phyloP scores from a whole-genome alignment of 176 grass and related monocot species.

The Musa acuminata region DNA sequence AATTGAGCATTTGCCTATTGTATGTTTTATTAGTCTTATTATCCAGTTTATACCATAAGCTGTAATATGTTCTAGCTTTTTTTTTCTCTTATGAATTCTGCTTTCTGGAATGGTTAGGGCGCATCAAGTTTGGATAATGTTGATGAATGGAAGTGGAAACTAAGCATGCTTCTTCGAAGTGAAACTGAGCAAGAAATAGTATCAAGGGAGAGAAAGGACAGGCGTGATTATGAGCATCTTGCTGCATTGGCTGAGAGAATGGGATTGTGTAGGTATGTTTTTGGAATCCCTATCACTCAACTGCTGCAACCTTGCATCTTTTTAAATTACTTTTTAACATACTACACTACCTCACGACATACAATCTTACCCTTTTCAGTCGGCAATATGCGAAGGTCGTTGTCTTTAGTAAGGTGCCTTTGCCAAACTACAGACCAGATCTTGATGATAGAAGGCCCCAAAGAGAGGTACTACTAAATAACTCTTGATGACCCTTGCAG shows the following conservation, averaged over 20 bases:
- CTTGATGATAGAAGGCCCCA: constrained; percentile 98
- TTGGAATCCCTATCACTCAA: no score
- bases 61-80: not conserved
- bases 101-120: constrained; percentile 33
- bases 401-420: constrained; percentile 83
- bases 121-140: constrained; percentile 72
- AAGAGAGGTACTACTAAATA: constrained; percentile 56
- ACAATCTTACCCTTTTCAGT: constrained; percentile 27
- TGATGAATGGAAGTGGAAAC: constrained; percentile 96
- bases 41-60: not conserved
- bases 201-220: constrained; percentile 86
- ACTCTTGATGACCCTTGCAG: not conserved
- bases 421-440: constrained; percentile 95
- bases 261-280: constrained; percentile 63
- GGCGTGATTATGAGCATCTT: constrained; percentile 90
- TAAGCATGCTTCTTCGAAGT: constrained; percentile 75
- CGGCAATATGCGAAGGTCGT: constrained; percentile 75
- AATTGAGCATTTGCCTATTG: not conserved
- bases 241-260: constrained; percentile 62
- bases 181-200: constrained; percentile 75
- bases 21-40: not conserved
- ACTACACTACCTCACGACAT: not conserved
- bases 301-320: no score
- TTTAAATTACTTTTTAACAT: not conserved
- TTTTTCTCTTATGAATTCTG: not conserved